Percentiles rank a stretch among this genome's conserved stretches.
These are phyloP conservation scores for Petunia axillaris DNA, from an alignment of 257 asterid species.

Conservation along the genomic window DNA sequence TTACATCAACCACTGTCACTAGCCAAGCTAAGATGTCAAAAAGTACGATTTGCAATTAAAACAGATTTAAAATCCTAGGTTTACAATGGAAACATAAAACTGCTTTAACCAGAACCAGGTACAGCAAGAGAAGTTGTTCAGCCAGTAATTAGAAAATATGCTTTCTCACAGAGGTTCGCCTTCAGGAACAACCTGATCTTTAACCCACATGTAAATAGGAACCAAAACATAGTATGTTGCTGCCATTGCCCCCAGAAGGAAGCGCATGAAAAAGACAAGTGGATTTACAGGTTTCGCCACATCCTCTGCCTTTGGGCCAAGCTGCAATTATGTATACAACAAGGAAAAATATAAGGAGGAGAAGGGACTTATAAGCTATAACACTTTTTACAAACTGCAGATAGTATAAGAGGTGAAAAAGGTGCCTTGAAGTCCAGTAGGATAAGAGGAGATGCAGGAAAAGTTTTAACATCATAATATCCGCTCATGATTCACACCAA, in stretches of 20 bases:
- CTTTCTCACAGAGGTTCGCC: slow-evolving; percentile 69
- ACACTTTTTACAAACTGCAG: neutral
- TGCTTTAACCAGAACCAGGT: neutral
- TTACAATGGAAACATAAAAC: neutral
- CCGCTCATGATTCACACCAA: neutral
- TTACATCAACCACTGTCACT: neutral
- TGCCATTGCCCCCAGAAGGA: slow-evolving; percentile 78
- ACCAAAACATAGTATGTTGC: slow-evolving; percentile 77
- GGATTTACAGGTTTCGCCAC: slow-evolving; percentile 72
- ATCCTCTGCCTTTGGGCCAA: slow-evolving; percentile 88
- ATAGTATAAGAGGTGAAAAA: neutral
- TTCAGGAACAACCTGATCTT: slow-evolving; percentile 79
- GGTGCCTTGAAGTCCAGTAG: neutral
- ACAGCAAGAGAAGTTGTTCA: neutral
- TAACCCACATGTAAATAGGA: slow-evolving; percentile 96
- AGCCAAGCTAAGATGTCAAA: neutral
- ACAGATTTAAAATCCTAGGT: neutral
- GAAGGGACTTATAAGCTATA: neutral
- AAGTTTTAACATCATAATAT: neutral
- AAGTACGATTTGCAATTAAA: neutral
- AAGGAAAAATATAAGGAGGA: neutral
- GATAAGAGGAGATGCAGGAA: neutral
- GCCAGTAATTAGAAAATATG: neutral
- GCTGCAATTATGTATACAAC: slow-evolving; percentile 47
- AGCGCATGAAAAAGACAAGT: slow-evolving; percentile 56